Conservation (phyloP, 2,329 filamentous ascomycete species). For the Tympanopsis confertula region DNA sequence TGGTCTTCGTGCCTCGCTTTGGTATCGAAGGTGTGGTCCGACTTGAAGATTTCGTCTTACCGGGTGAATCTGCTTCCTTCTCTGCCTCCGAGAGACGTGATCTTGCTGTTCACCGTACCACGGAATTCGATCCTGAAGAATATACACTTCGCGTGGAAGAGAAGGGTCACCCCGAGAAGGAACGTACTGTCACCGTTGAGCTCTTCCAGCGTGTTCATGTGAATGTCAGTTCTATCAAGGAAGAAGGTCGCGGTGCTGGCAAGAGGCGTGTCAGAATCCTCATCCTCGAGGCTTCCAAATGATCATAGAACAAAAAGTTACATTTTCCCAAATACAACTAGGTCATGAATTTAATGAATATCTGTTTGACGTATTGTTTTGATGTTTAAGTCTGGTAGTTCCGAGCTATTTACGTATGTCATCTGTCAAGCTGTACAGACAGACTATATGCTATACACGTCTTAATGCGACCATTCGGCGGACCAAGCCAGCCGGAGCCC, state of each 20-base stretch:
- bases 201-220: not conserved
- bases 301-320: no score
- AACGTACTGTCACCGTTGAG: not conserved
- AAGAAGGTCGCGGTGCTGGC: conserved; percentile 1
- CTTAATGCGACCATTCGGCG: no score
- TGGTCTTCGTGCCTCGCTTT: conserved; percentile 1
- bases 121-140: not conserved
- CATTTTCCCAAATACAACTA: no score
- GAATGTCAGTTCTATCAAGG: conserved; percentile 1
- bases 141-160: not conserved
- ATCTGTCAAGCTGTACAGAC: no score
- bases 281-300: not conserved
- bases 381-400: no score
- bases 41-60: not conserved
- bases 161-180: conserved; percentile 1
- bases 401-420: no score
- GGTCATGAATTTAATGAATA: no score
- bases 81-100: not conserved
- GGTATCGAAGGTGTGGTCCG: conserved; percentile 1
- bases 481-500: no score
- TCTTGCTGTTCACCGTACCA: not conserved
- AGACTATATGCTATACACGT: no score
- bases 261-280: not conserved
- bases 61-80: not conserved
- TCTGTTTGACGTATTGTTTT: no score